Evolutionary conservation across 1,139 yeast genomes (phyloP), one percentile per base, ranked within the genome.

Genomic region (Pneumocystis murina): DNA sequence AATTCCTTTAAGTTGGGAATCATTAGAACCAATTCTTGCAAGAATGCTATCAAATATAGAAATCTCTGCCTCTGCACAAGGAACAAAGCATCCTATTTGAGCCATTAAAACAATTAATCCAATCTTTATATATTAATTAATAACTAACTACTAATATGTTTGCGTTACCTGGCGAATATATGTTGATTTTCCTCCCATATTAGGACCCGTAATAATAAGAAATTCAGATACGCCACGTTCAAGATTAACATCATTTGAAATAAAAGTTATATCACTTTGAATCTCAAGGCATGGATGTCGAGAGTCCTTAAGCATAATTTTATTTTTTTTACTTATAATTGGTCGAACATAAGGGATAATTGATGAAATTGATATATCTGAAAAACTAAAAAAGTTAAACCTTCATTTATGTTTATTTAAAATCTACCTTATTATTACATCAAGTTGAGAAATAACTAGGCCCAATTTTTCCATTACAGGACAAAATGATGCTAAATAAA

Each of bases 1-100:
- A 58, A 92, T 88, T 33, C 98, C 98, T 74, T 91, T 91, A 70
- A 92, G 79, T 74, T 92, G 98, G 0, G 97, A 91, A 73, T 92
- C 98, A 10, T 97, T 95, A 1, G 98, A 97, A 17, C 98, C 98
- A n/a, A 92, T 96, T 71, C 98, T 83, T 16, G 97, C 95, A 67
- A 92, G 79, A 14, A 92, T 87, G 1, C 96, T 90, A 75, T 92
- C 98, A 68, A 90, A 89, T 1, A 92, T 79, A 5, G 91, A 84
- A 57, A 92, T 73, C 70, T 87, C 91, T 0, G 96, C 90, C 60
- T 76, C 78, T 0, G 78, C 77, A 68, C 86, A 83, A 0, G 98
- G 98, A 40, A 92, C 84, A 73, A 87, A 92, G 68, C 95, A 86
- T 0, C 98, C 98, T 39, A 91, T 82, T 73, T 92, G 98, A 43